These are phyloP conservation scores for Saccharomycopsis sp. DNA, from an alignment of 805 yeast species.

Conservation along the genomic window DNA sequence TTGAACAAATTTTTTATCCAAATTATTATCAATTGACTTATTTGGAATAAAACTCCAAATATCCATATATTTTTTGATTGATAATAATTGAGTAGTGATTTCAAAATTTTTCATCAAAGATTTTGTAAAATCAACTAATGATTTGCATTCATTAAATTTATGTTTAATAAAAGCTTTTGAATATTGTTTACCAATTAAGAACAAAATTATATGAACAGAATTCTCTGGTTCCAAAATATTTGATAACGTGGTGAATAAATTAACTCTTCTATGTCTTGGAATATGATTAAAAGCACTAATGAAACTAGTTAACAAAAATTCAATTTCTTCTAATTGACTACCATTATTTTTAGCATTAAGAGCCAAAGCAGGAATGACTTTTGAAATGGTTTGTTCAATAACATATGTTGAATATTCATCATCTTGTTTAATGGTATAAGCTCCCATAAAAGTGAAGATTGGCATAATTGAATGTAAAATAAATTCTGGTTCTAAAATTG, in stretches of 20 bases:
- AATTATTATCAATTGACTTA: slow-evolving; percentile 27
- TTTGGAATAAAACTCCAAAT: slow-evolving; percentile 30
- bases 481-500: slow-evolving; percentile 80
- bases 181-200: slow-evolving; percentile 74
- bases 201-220: slow-evolving; percentile 63
- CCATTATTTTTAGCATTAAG: slow-evolving; percentile 30
- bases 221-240: slow-evolving; percentile 58
- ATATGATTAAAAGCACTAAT: slow-evolving; percentile 93
- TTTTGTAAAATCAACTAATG: slow-evolving; percentile 60
- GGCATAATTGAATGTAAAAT: slow-evolving; percentile 97
- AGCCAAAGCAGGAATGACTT: slow-evolving; percentile 86
- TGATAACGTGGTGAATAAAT: slow-evolving; percentile 68
- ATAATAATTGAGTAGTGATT: slow-evolving; percentile 54
- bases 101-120: slow-evolving; percentile 60
- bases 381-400: slow-evolving; percentile 80
- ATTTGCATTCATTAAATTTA: slow-evolving; percentile 55
- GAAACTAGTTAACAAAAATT: slow-evolving; percentile 77
- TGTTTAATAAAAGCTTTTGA: slow-evolving; percentile 42
- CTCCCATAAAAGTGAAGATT: slow-evolving; percentile 98
- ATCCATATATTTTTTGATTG: slow-evolving; percentile 39
- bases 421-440: slow-evolving; percentile 92
- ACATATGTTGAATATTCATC: slow-evolving; percentile 91
- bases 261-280: slow-evolving; percentile 92
- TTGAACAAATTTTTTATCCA: slow-evolving; percentile 26
- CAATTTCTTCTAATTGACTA: slow-evolving; percentile 53